These are phyloP conservation scores for Physcomitrium patens DNA, from an alignment of 225 moss, liverwort and hornwort species.

Conservation along the genomic window DNA sequence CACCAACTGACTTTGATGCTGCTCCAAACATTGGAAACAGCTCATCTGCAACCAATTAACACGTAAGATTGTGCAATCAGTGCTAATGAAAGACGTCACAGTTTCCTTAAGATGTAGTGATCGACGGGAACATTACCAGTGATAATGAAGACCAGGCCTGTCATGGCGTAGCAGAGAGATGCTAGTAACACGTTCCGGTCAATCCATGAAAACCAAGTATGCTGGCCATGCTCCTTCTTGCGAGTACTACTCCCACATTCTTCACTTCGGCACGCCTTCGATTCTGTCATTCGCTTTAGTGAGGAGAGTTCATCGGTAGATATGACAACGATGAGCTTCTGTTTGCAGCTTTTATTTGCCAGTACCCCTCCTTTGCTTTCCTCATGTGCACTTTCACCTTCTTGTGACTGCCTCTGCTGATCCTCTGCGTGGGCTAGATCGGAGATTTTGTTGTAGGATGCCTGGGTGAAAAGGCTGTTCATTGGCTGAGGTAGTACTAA, in stretches of 20 bases:
- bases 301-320: conserved; percentile 36
- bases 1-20: conserved; percentile 57
- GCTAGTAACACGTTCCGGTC: conserved; percentile 66
- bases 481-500: conserved; percentile 2
- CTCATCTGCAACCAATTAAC: conserved; percentile 62
- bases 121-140: conserved; percentile 54
- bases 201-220: conserved; percentile 42
- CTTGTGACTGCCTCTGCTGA: conserved; percentile 18
- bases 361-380: conserved; percentile 30
- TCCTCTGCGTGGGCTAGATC: conserved; percentile 26
- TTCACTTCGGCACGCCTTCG: conserved; percentile 21
- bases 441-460: conserved; percentile 52
- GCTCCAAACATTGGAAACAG: conserved; percentile 84
- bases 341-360: conserved; percentile 36
- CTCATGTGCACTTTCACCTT: conserved; percentile 17
- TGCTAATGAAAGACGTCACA: no score
- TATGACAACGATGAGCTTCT: conserved; percentile 59
- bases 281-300: conserved; percentile 25
- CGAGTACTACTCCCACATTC: conserved; percentile 20
- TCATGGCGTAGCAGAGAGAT: conserved; percentile 84
- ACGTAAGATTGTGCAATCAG: not conserved
- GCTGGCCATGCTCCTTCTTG: conserved; percentile 13
- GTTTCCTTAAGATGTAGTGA: not conserved
- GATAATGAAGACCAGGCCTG: conserved; percentile 83
- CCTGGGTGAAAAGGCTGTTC: conserved; percentile 30